A percentile compares a stretch with the other conserved stretches of the same genome.
phyloP scores from a whole-genome alignment of 495 filamentous ascomycete genomes.

The Aspergillus cristatus region DNA sequence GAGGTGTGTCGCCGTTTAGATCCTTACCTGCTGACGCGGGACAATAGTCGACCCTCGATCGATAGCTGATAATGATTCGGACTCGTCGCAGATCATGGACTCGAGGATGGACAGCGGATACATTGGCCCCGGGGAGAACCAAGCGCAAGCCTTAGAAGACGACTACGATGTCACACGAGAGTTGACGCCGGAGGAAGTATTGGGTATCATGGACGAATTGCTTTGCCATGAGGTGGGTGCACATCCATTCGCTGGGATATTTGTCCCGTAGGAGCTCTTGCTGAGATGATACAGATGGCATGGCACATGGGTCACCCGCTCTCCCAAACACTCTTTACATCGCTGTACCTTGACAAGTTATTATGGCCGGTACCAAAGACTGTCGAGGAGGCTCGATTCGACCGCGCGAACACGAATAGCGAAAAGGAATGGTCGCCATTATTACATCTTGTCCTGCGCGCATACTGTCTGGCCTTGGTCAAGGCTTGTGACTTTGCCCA shows the following conservation, averaged over 20 bases:
- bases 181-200: slow-evolving; percentile 66
- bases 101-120: slow-evolving; percentile 96
- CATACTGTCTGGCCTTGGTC: slow-evolving; percentile 78
- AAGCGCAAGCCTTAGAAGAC: slow-evolving; percentile 54
- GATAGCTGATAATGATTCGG: slow-evolving; percentile 4
- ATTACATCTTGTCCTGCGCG: slow-evolving; percentile 59
- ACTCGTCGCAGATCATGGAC: slow-evolving; percentile 75
- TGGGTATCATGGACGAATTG: slow-evolving; percentile 92
- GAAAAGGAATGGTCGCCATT: slow-evolving; percentile 35
- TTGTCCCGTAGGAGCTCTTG: neutral
- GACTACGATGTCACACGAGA: slow-evolving; percentile 69
- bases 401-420: slow-evolving; percentile 26
- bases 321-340: slow-evolving; percentile 92
- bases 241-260: neutral
- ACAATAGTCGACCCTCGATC: neutral
- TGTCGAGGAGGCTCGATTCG: slow-evolving; percentile 64
- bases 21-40: neutral
- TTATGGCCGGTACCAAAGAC: slow-evolving; percentile 58
- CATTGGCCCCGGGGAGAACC: slow-evolving; percentile 59
- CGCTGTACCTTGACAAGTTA: slow-evolving; percentile 79
- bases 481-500: slow-evolving; percentile 79
- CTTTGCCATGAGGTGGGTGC: slow-evolving; percentile 70
- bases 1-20: slow-evolving; percentile 51
- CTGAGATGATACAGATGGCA: slow-evolving; percentile 59
- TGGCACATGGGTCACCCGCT: slow-evolving; percentile 95